These are phyloP conservation scores for Pholiota conissans DNA, from an alignment of 768 basidiomycete species.

Conservation along the genomic window DNA sequence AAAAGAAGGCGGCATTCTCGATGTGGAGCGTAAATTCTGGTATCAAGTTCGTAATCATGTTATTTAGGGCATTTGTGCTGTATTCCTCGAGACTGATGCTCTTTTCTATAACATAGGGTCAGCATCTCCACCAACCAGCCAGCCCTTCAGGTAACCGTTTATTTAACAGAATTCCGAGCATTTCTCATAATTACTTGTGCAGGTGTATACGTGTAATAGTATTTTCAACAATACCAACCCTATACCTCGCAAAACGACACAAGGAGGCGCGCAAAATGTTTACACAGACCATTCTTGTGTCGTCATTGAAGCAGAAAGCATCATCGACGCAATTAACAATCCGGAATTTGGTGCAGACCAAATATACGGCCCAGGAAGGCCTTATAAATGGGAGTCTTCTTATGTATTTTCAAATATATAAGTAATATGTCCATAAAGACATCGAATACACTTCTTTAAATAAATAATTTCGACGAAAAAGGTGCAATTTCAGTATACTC, in stretches of 20 bases:
- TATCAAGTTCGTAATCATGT: slow-evolving; percentile 32
- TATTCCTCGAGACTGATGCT: too few relatives aligned
- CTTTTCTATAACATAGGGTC: too few relatives aligned
- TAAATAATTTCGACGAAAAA: too few relatives aligned
- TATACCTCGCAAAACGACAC: slow-evolving; percentile 41
- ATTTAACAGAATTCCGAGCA: neutral
- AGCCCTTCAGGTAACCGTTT: slow-evolving; percentile 38
- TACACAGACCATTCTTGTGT: slow-evolving; percentile 43
- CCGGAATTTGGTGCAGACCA: slow-evolving; percentile 44
- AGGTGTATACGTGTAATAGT: slow-evolving; percentile 45
- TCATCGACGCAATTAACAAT: slow-evolving; percentile 50
- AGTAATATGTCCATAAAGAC: too few relatives aligned
- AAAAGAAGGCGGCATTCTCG: slow-evolving; percentile 31
- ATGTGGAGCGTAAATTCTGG: slow-evolving; percentile 48
- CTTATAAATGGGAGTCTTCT: slow-evolving; percentile 41
- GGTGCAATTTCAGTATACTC: too few relatives aligned
- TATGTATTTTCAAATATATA: neutral
- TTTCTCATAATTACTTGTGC: neutral
- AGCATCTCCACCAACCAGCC: slow-evolving; percentile 50
- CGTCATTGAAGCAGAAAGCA: slow-evolving; percentile 44
- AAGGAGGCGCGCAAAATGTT: slow-evolving; percentile 35
- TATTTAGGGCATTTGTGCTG: neutral
- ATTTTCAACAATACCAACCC: slow-evolving; percentile 33
- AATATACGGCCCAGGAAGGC: slow-evolving; percentile 38
- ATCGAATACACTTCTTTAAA: too few relatives aligned